Conservation (phyloP, 176 grass and related monocot species). For the Canna indica region DNA sequence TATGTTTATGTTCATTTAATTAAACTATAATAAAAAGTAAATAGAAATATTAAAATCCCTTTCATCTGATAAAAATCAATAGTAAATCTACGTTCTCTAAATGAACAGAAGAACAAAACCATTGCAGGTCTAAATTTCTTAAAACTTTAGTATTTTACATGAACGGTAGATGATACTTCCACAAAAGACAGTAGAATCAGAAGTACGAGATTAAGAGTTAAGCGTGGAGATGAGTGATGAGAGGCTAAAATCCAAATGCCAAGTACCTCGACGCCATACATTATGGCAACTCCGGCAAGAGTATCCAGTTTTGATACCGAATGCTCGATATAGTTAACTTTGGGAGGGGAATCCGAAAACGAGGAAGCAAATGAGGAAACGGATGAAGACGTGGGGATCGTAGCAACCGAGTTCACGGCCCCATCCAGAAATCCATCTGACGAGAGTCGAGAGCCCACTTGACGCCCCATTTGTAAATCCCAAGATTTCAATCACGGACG, state of each 20-base stretch:
- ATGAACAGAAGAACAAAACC: too few relatives aligned
- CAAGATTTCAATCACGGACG: neutral
- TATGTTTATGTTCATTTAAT: too few relatives aligned
- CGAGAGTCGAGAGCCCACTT: neutral
- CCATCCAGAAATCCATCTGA: neutral
- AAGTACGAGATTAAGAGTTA: neutral
- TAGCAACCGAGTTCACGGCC: neutral
- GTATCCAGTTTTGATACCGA: neutral
- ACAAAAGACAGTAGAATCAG: neutral
- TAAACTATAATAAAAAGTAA: too few relatives aligned
- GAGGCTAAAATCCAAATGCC: neutral
- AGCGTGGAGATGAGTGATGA: neutral
- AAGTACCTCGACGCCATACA: conserved; percentile 10
- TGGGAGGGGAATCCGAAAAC: neutral
- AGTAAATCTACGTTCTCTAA: too few relatives aligned
- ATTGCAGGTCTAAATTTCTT: too few relatives aligned
- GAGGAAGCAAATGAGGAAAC: neutral
- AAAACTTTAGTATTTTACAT: too few relatives aligned
- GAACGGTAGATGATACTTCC: too few relatives aligned
- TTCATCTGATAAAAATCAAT: too few relatives aligned
- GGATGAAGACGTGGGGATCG: neutral
- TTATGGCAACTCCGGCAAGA: conserved; percentile 1
- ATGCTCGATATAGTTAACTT: conserved; percentile 1
- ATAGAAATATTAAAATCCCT: too few relatives aligned
- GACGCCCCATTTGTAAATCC: neutral